phyloP scores from a whole-genome alignment of 2,329 filamentous ascomycete genomes.

The Chaetothyriales sp. region DNA sequence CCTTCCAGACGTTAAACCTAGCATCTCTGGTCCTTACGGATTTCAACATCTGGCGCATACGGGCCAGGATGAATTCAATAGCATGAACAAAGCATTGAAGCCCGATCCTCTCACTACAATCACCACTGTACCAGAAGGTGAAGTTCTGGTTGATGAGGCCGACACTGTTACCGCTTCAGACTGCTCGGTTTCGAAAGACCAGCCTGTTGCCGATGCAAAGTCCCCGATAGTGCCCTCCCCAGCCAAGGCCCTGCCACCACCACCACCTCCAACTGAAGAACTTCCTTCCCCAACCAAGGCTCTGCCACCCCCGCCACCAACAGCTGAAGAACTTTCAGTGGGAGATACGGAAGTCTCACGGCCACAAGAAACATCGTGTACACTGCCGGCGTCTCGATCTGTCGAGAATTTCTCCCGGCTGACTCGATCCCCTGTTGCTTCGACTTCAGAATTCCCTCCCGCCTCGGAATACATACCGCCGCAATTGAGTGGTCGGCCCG shows the following conservation, averaged over 20 bases:
- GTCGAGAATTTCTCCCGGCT: constrained; percentile 38
- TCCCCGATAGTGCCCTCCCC: constrained; percentile 10
- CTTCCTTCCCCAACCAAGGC: constrained; percentile 17
- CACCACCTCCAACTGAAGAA: constrained; percentile 18
- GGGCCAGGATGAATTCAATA: constrained; percentile 38
- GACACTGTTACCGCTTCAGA: constrained; percentile 35
- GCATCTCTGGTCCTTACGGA: constrained; percentile 48
- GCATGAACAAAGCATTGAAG: constrained; percentile 36
- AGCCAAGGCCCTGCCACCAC: constrained; percentile 22
- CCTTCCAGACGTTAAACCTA: constrained; percentile 31
- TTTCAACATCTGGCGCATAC: constrained; percentile 51
- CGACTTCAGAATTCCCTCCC: background rate
- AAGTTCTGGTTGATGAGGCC: constrained; percentile 34
- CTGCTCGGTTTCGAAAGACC: constrained; percentile 1
- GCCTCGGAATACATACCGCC: background rate
- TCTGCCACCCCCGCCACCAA: constrained; percentile 22
- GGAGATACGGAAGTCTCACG: constrained; percentile 9
- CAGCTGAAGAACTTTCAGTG: constrained; percentile 17
- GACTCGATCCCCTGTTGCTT: constrained; percentile 1
- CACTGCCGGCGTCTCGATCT: constrained; percentile 22
- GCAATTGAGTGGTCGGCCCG: background rate
- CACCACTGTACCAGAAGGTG: constrained; percentile 37
- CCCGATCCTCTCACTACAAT: constrained; percentile 39
- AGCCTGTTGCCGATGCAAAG: background rate
- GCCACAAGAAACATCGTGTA: constrained; percentile 7